Percentiles rank a stretch among this genome's conserved stretches.
Conservation (phyloP, 208 protist genomes). For the Leishmania tarentolae region DNA sequence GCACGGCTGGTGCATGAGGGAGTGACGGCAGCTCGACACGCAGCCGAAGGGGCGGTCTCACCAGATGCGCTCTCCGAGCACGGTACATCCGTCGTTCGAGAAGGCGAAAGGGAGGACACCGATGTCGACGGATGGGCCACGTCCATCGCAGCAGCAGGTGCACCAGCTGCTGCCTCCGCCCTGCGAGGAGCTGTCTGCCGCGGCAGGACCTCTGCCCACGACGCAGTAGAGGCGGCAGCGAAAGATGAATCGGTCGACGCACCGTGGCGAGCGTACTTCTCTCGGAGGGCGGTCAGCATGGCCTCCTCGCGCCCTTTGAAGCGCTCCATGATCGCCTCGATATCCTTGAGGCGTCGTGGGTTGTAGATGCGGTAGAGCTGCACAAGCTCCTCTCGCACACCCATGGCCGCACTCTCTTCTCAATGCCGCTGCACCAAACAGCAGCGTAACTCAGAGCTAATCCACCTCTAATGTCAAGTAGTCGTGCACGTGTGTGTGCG, state of each 20-base stretch:
- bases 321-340: slow-evolving; percentile 43
- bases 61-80: neutral
- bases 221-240: neutral
- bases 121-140: neutral
- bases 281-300: slow-evolving; percentile 45
- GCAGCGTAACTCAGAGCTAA: neutral
- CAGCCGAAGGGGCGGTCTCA: neutral
- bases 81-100: neutral
- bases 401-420: slow-evolving; percentile 18
- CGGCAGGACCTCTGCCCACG: neutral
- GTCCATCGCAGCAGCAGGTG: neutral
- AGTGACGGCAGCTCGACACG: neutral
- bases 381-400: slow-evolving; percentile 43
- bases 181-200: neutral
- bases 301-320: slow-evolving; percentile 58
- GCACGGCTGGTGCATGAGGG: neutral
- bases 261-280: slow-evolving; percentile 36
- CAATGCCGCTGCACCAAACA: neutral
- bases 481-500: neutral
- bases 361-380: slow-evolving; percentile 61
- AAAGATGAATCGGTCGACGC: neutral
- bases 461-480: neutral
- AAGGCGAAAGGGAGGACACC: neutral
- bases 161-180: neutral
- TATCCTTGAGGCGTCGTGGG: slow-evolving; percentile 52